Evolutionary conservation across 495 filamentous ascomycete species (phyloP).

Genomic region (Acidiella bohemica): DNA sequence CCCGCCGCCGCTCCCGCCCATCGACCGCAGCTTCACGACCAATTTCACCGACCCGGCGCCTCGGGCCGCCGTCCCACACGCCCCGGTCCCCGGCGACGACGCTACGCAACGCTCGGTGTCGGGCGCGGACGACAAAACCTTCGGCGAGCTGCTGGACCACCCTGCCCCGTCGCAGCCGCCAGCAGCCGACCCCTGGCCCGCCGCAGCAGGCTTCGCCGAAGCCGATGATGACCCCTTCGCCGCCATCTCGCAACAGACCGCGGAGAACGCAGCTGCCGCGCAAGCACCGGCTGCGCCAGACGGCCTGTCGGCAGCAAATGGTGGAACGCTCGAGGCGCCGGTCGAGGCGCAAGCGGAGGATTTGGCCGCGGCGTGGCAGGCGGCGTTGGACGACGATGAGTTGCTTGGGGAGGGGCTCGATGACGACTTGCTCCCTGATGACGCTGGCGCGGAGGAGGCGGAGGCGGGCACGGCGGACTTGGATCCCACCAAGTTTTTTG

Average conservation of each 20-base stretch:
- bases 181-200: not conserved
- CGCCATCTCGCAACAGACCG: not conserved
- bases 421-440: too few relatives aligned
- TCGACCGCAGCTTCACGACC: slow-evolving; percentile 18
- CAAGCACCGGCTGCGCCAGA: slow-evolving; percentile 1
- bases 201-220: too few relatives aligned
- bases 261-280: not conserved
- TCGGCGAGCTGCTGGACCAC: slow-evolving; percentile 3
- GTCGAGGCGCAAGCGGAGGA: too few relatives aligned
- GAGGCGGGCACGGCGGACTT: too few relatives aligned
- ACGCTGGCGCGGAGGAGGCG: too few relatives aligned
- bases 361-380: slow-evolving; percentile 70
- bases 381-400: slow-evolving; percentile 66
- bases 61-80: not conserved
- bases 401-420: slow-evolving; percentile 47
- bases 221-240: not conserved
- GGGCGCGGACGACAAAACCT: slow-evolving; percentile 17
- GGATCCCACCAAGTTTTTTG: slow-evolving; percentile 46
- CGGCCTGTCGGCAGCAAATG: not conserved
- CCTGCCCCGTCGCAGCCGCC: not conserved
- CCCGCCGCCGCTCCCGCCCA: slow-evolving; percentile 1
- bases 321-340: not conserved
- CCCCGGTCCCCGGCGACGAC: not conserved
- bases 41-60: slow-evolving; percentile 12
- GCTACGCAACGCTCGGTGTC: too few relatives aligned